Evolutionary conservation across 805 yeast species (phyloP), one percentile per base, ranked within the genome.

Genomic region (Candida rishiriensis): DNA sequence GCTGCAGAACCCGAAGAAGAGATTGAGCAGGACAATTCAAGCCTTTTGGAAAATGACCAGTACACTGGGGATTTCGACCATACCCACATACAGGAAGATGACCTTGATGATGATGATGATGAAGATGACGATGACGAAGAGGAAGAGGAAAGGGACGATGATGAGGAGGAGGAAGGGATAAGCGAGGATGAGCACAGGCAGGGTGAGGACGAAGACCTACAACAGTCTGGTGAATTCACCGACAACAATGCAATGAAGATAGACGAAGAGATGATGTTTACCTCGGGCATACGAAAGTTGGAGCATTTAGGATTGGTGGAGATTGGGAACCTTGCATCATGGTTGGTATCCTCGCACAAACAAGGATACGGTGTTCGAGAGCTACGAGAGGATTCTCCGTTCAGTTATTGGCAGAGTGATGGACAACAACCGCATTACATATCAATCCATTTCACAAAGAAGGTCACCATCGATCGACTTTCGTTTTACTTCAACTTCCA

Each of bases 361-460:
- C 74, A 74, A 10, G 93, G 88, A 0, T 81, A 71, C 53, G 93
- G 93, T 0, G 72, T 88, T 16, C 67, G 67, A n/a, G 83, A 83
- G 54, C 69, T 91, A 7, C 68, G 93, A 29, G 87, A 86, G 41
- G 89, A 84, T 53, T 72, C 81, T 3, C 85, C 91, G 0, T 71
- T 74, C 28, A 66, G 81, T 1, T 91, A 72, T 61, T 93, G 99
- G 99, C 99, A 93, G 63, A 84, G 95, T 37, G 99, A 93, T 59
- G 99, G 97, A 0, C 72, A 76, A 11, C 88, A 84, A 54, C 99
- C 98, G 0, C 99, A 93, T 65, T 71, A 68, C 26, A 69, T 93
- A 6, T 85, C 85, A 38, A 76, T 88, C 2, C 89, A 81, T 56
- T 93, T 93, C 62, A 73, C 89, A 29, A 89, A 85, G 56, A 73